Evolutionary conservation across 371 early-diverging fungal species (phyloP).

Genomic region (Saksenaea oblongispora): DNA sequence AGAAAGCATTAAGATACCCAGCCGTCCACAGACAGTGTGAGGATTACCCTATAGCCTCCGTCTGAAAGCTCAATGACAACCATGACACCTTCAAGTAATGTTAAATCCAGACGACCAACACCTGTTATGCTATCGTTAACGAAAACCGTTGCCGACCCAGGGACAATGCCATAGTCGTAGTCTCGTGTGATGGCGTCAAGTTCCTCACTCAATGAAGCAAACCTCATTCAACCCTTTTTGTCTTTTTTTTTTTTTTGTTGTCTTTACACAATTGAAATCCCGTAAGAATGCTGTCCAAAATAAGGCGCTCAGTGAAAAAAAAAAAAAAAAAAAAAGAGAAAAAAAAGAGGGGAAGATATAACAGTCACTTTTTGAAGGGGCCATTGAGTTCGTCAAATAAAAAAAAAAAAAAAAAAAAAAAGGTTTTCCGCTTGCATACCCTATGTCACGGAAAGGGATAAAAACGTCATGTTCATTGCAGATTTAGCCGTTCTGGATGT

Average conservation of each 20-base stretch:
- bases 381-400: too few species aligned
- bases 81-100: constrained; percentile 42
- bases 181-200: constrained; percentile 28
- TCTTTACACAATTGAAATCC: background rate
- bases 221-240: constrained; percentile 13
- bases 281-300: constrained; percentile 12
- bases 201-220: constrained; percentile 20
- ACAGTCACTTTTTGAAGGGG: too few species aligned
- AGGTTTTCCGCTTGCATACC: too few species aligned
- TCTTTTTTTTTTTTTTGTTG: background rate
- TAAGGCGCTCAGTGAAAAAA: constrained; percentile 12
- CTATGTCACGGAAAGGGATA: too few species aligned
- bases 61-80: constrained; percentile 37
- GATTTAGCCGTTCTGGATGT: too few species aligned
- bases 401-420: too few species aligned
- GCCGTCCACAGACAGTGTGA: too few species aligned
- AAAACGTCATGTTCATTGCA: too few species aligned
- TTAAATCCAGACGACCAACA: constrained; percentile 40
- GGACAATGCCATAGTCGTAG: constrained; percentile 50
- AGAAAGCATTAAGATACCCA: too few species aligned
- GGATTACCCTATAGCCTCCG: constrained; percentile 45
- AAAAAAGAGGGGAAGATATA: too few species aligned
- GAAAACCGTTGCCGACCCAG: constrained; percentile 49
- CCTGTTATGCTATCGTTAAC: constrained; percentile 32
- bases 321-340: too few species aligned